Conservation (phyloP, 192 early-diverging fungal genomes). For the Coemansia sp. region DNA sequence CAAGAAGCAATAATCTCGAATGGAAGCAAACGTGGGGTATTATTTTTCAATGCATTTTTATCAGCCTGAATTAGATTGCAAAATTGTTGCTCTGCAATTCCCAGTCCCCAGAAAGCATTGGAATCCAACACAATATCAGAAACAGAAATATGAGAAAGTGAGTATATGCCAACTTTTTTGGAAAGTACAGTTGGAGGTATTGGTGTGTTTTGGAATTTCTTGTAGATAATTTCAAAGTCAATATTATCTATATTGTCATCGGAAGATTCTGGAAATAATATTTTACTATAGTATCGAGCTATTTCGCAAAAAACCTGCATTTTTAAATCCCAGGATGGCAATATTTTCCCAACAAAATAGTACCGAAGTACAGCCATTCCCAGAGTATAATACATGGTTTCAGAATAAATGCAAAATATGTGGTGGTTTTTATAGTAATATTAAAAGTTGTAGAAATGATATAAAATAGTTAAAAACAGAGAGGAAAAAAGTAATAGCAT, state of each 20-base stretch:
- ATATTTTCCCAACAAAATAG: slow-evolving; percentile 11
- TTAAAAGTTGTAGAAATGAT: neutral
- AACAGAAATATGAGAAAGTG: neutral
- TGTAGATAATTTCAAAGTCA: slow-evolving; percentile 5
- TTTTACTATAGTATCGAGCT: slow-evolving; percentile 3
- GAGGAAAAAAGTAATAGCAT: neutral
- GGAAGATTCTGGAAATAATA: slow-evolving; percentile 11
- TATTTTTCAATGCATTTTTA: neutral
- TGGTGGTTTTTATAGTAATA: no score
- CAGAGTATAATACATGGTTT: slow-evolving; percentile 6
- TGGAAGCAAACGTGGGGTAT: slow-evolving; percentile 1
- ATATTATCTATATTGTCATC: slow-evolving; percentile 18
- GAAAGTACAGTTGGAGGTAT: slow-evolving; percentile 1
- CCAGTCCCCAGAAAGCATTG: slow-evolving; percentile 11
- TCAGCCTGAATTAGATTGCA: slow-evolving; percentile 4
- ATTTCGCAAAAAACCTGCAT: slow-evolving; percentile 23
- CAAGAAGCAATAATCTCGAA: slow-evolving; percentile 19
- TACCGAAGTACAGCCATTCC: slow-evolving; percentile 12
- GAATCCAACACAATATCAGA: slow-evolving; percentile 6
- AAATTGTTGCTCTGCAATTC: slow-evolving; percentile 16
- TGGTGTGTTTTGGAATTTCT: neutral
- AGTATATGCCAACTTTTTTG: neutral
- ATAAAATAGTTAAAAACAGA: neutral
- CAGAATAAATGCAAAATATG: no score
- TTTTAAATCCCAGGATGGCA: slow-evolving; percentile 31